Evolutionary conservation across 2,329 filamentous ascomycete genomes (phyloP).

Genomic region (Beauveria sp.): DNA sequence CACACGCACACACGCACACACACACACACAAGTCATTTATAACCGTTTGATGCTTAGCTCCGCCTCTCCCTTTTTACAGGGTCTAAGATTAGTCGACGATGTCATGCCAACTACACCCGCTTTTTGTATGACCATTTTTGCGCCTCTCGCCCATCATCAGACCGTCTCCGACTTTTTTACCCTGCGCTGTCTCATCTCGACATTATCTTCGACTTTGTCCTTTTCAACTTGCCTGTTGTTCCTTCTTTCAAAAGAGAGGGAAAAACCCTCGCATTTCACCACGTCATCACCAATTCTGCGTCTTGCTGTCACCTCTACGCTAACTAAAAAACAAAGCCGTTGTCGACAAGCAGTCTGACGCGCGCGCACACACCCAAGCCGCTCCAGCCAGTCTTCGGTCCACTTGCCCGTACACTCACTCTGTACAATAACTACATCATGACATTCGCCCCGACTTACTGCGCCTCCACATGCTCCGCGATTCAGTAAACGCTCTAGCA

Average conservation of each 20-base stretch:
- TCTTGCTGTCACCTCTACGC: too few species aligned
- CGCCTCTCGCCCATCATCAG: neutral
- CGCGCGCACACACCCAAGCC: neutral
- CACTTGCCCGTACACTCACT: neutral
- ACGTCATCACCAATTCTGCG: too few species aligned
- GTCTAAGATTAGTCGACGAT: slow-evolving; percentile 5
- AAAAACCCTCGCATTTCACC: too few species aligned
- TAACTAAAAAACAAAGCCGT: neutral
- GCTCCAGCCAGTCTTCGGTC: neutral
- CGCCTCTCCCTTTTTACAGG: neutral
- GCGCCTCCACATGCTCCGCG: neutral
- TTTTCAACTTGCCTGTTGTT: too few species aligned
- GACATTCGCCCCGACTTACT: neutral
- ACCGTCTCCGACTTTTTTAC: too few species aligned
- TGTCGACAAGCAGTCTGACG: neutral
- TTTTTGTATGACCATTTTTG: slow-evolving; percentile 4
- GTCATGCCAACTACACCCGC: slow-evolving; percentile 6
- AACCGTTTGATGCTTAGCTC: neutral
- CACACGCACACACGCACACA: too few species aligned
- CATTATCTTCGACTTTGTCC: too few species aligned
- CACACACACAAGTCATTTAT: too few species aligned
- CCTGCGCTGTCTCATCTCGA: too few species aligned
- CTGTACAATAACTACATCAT: slow-evolving; percentile 2
- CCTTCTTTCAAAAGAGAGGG: too few species aligned
- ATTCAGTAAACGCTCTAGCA: neutral